Conservation (phyloP, 176 grass and related monocot species). For the Luzula sylvatica region DNA sequence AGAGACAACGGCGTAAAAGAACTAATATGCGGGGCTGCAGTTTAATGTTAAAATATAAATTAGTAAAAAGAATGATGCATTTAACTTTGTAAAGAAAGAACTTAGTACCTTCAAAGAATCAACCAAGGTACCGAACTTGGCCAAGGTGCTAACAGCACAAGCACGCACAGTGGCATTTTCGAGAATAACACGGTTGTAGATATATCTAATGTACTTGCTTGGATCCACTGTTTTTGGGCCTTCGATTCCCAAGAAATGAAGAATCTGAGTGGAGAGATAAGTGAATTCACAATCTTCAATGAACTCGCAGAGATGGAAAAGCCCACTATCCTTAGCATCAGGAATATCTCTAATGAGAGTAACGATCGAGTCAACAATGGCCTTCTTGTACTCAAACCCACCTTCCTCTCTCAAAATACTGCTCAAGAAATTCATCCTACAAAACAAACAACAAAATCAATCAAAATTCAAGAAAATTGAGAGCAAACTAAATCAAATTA, state of each 20-base stretch:
- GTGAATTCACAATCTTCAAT: constrained; percentile 99
- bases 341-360: constrained; percentile 98
- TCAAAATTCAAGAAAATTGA: not conserved
- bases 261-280: constrained; percentile 96
- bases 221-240: constrained; percentile 93
- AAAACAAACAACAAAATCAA: constrained; percentile 6
- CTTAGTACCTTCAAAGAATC: constrained; percentile 84
- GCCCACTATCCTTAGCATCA: constrained; percentile 91
- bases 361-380: constrained; percentile 95
- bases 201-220: constrained; percentile 97
- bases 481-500: not conserved
- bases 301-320: constrained; percentile 99
- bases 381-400: constrained; percentile 97
- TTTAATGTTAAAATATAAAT: constrained; percentile 18
- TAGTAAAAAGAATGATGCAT: not conserved
- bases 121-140: constrained; percentile 87
- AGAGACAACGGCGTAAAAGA: constrained; percentile 86
- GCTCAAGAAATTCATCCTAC: constrained; percentile 99
- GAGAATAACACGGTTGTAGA: constrained; percentile 97
- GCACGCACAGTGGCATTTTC: constrained; percentile 99
- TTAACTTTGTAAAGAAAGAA: no score
- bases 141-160: constrained; percentile 91
- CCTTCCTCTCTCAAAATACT: constrained; percentile 98
- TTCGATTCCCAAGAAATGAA: constrained; percentile 99
- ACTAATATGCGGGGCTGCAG: constrained; percentile 98